These are phyloP conservation scores for Fusarium verrucosum DNA, from an alignment of 2,329 filamentous ascomycete species.

Conservation along the genomic window DNA sequence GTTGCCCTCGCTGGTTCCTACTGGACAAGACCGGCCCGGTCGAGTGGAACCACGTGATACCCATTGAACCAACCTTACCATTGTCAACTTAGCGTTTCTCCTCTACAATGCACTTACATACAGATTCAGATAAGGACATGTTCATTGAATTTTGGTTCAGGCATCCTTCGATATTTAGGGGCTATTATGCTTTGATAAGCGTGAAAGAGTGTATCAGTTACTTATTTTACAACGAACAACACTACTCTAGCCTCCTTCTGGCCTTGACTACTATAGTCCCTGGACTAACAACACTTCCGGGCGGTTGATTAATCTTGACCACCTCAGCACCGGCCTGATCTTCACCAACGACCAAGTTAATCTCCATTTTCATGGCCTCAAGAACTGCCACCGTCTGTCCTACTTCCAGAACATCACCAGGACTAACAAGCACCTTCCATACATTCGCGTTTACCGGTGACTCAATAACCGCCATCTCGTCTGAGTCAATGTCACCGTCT, in stretches of 20 bases:
- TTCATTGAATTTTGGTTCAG: background rate
- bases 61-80: background rate
- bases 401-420: background rate
- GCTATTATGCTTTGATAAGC: background rate
- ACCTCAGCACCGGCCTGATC: background rate
- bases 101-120: background rate
- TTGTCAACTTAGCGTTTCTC: background rate
- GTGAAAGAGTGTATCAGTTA: background rate
- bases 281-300: background rate
- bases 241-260: background rate
- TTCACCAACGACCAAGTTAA: background rate
- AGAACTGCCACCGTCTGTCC: background rate
- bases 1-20: background rate
- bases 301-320: background rate
- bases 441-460: background rate
- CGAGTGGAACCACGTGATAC: slow-evolving; percentile 1
- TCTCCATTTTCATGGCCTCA: slow-evolving; percentile 8
- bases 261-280: background rate
- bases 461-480: background rate
- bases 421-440: background rate
- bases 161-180: background rate
- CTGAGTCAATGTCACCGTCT: background rate
- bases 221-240: background rate
- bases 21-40: background rate
- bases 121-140: no score